phyloP scores from a whole-genome alignment of 306 rosid species.

The Cicer bijugum region DNA sequence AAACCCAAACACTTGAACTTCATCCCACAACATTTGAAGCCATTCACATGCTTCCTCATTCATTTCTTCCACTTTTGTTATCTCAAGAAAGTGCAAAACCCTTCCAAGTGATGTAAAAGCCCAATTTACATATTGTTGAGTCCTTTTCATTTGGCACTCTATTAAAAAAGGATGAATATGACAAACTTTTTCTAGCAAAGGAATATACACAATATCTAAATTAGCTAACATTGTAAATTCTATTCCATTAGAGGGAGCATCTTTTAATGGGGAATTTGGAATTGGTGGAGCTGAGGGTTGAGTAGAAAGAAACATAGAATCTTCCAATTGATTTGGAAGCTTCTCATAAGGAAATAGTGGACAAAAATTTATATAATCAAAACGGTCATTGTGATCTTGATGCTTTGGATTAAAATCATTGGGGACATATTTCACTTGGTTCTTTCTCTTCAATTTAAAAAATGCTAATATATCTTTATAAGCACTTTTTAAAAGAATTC shows the following conservation, averaged over 20 bases:
- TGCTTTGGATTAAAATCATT: background rate
- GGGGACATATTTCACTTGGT: background rate
- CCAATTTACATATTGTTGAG: conserved; percentile 27
- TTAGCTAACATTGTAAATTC: background rate
- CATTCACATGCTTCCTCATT: conserved; percentile 34
- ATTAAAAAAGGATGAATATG: conserved; percentile 10
- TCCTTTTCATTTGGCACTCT: conserved; percentile 38
- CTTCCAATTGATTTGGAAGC: background rate
- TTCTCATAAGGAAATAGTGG: background rate
- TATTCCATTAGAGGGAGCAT: background rate
- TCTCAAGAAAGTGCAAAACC: conserved; percentile 35
- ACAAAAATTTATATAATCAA: conserved; percentile 6
- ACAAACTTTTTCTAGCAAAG: conserved; percentile 22
- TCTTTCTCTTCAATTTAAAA: conserved; percentile 19
- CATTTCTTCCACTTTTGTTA: conserved; percentile 32
- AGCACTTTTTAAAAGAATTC: conserved; percentile 24
- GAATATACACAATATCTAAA: conserved; percentile 6
- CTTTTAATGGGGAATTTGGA: conserved; percentile 2
- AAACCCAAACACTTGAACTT: conserved; percentile 42
- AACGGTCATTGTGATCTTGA: background rate
- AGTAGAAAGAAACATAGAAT: background rate
- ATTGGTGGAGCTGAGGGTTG: conserved; percentile 43
- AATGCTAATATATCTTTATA: conserved; percentile 6
- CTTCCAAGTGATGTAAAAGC: conserved; percentile 43
- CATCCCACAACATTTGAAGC: conserved; percentile 41